Conservation (phyloP, 2,329 filamentous ascomycete species). For the Pseudogymnoascus sp. region DNA sequence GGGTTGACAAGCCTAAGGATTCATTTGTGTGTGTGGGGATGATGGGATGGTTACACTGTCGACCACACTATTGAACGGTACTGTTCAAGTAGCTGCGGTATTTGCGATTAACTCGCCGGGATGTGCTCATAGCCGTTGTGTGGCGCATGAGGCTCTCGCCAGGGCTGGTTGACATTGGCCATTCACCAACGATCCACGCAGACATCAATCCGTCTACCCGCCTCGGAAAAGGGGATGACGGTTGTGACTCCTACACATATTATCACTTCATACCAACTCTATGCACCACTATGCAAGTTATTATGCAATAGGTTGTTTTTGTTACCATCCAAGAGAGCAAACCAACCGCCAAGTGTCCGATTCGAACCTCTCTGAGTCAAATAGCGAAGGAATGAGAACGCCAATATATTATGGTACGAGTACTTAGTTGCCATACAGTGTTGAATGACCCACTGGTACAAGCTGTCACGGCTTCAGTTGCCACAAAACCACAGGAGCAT, state of each 20-base stretch:
- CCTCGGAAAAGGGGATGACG: neutral
- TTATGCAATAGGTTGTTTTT: neutral
- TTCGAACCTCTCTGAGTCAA: neutral
- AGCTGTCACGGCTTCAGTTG: neutral
- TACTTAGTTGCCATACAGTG: neutral
- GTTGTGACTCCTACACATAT: neutral
- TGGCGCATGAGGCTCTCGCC: conserved; percentile 4
- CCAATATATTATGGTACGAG: neutral
- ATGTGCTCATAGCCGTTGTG: neutral
- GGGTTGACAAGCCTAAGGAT: neutral
- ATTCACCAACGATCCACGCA: neutral
- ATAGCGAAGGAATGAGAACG: neutral
- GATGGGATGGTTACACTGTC: neutral
- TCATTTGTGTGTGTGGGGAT: neutral
- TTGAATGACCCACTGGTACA: neutral
- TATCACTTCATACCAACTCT: neutral
- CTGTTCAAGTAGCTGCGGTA: neutral
- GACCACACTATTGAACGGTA: neutral
- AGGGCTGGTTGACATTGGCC: neutral
- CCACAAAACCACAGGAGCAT: neutral
- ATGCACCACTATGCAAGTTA: neutral
- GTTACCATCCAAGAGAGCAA: neutral
- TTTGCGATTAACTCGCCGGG: neutral
- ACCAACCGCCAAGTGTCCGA: neutral
- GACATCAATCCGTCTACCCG: neutral